Percentiles rank a stretch among this genome's conserved stretches.
Conservation (phyloP, 768 basidiomycete species). For the Lactarius pseudohatsudake region DNA sequence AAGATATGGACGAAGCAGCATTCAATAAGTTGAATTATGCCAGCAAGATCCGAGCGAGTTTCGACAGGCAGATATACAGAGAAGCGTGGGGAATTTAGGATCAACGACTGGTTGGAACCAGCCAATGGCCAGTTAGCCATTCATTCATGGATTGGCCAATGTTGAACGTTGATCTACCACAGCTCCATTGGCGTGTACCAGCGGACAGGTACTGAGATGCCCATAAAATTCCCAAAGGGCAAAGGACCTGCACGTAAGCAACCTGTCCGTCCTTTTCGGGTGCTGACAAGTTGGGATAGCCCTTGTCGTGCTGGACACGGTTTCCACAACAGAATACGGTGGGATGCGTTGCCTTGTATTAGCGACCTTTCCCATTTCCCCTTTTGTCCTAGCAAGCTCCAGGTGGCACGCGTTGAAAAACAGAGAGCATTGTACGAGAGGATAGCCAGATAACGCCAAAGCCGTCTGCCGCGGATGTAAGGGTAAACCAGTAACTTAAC, state of each 20-base stretch:
- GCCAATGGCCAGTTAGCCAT: background rate
- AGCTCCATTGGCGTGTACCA: background rate
- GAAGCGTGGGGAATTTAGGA: background rate
- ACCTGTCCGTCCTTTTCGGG: conserved; percentile 15
- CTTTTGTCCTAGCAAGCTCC: background rate
- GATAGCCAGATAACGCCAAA: background rate
- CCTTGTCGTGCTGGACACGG: background rate
- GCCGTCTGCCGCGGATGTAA: background rate
- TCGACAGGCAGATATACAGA: background rate
- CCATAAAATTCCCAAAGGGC: background rate
- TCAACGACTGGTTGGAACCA: background rate
- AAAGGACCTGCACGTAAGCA: background rate
- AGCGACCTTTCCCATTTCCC: background rate
- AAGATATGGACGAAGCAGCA: background rate
- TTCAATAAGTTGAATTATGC: background rate
- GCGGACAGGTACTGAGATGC: background rate
- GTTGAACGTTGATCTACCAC: background rate
- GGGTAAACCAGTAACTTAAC: background rate
- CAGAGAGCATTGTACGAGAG: background rate
- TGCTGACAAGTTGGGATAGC: conserved; percentile 14
- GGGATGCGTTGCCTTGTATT: background rate
- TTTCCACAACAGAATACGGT: background rate
- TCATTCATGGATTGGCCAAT: conserved; percentile 2
- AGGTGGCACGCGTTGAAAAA: background rate
- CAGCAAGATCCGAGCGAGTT: background rate